Evolutionary conservation across 345 rosid species (phyloP), one percentile per base, ranked within the genome.

Genomic region (Eucalyptus pauciflora): DNA sequence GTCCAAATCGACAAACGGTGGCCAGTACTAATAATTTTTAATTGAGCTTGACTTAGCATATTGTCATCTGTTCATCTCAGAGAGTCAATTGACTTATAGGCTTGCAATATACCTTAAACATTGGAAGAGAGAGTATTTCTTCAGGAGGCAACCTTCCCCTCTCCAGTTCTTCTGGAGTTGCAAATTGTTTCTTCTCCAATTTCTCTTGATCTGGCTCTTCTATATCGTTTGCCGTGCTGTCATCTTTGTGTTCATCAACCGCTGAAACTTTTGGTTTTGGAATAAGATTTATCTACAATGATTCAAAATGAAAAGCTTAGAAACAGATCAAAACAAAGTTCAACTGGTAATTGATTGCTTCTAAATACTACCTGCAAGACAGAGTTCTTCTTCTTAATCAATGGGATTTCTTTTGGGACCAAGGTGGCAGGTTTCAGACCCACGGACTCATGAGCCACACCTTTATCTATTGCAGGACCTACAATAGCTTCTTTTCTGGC

Each of bases 71-170:
- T 20, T 76, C 48, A 76, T 76, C 83, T 76, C 83, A 76, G 48
- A 37, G 83, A 76, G 43, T 76, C 83, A 71, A 20, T 76, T 76
- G 85, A 76, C 48, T 25, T 76, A 41, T 76, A 76, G 27, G 48
- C 85, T 76, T 41, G 48, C 48, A 71, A 13, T 58, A 60, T 92
- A 96, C 99, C 99, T 97, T 97, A 90, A 97, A 96, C 96, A 94
- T 94, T 56, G 99, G 98, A 89, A 97, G 95, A 25, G 98, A 96
- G 69, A 97, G 91, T 91, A 97, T 96, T 92, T 97, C 98, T 92
- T 97, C 98, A 45, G 97, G 95, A 80, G 96, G 97, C 89, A 97
- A 93, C 95, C 94, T 94, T 88, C 97, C 96, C 87, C 91, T 92
- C 91, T 94, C 96, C 90, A 98, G 86, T 90, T 96, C 97, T 87